These are phyloP conservation scores for Macrolepiota albuminosa DNA, from an alignment of 768 basidiomycete species.

Conservation along the genomic window DNA sequence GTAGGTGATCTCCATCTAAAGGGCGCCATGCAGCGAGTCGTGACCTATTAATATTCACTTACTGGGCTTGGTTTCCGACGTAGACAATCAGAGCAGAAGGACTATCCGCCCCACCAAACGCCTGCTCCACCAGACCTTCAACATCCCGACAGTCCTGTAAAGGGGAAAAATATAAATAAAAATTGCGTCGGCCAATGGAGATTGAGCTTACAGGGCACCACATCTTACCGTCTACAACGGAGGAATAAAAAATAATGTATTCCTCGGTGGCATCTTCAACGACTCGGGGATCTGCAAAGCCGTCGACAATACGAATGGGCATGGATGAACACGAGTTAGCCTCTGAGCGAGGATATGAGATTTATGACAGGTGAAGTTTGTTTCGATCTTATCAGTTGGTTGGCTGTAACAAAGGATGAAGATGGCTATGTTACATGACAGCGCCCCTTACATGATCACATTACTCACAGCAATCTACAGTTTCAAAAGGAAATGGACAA, in stretches of 20 bases:
- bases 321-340: slow-evolving; percentile 25
- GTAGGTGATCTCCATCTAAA: slow-evolving; percentile 60
- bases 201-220: slow-evolving; percentile 64
- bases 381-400: not conserved
- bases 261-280: slow-evolving; percentile 39
- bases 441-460: not conserved
- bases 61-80: slow-evolving; percentile 65
- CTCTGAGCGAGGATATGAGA: not conserved
- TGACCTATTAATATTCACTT: slow-evolving; percentile 19
- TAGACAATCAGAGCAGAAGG: slow-evolving; percentile 61
- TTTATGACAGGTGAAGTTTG: not conserved
- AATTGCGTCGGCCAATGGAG: not conserved
- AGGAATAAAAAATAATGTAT: slow-evolving; percentile 70
- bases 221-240: slow-evolving; percentile 51
- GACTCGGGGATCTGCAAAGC: slow-evolving; percentile 28
- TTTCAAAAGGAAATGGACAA: not conserved
- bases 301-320: slow-evolving; percentile 43
- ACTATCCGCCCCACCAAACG: slow-evolving; percentile 38
- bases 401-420: too few species aligned
- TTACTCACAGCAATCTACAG: not conserved
- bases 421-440: not conserved
- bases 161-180: not conserved
- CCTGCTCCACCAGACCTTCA: slow-evolving; percentile 46
- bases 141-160: slow-evolving; percentile 61
- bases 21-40: not conserved